Percentiles rank a stretch among this genome's conserved stretches.
Evolutionary conservation across 768 basidiomycete species (phyloP).

Genomic region (Russula lepida): DNA sequence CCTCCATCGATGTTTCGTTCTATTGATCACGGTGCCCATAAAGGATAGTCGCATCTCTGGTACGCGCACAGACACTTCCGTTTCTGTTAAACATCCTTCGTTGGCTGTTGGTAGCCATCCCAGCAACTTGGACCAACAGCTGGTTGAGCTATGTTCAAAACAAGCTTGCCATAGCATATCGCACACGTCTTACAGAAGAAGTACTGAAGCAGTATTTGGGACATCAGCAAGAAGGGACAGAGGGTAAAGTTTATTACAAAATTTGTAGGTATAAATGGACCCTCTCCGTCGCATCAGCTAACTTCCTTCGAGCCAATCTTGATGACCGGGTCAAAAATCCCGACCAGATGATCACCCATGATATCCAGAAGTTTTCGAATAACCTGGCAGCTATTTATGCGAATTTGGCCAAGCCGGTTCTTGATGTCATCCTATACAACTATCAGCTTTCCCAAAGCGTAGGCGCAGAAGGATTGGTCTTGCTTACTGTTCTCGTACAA

Average conservation of each 20-base stretch:
- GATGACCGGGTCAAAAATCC: conserved; percentile 96
- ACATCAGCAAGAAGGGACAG: conserved; percentile 49
- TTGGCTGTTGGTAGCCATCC: conserved; percentile 89
- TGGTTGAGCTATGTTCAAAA: conserved; percentile 92
- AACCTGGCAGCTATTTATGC: conserved; percentile 90
- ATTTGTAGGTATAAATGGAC: conserved; percentile 44
- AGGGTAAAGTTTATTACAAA: conserved; percentile 90
- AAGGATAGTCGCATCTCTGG: conserved; percentile 92
- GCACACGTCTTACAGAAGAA: conserved; percentile 76
- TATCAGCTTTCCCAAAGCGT: conserved; percentile 91
- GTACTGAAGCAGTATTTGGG: conserved; percentile 83
- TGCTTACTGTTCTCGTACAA: conserved; percentile 80
- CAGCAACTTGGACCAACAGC: conserved; percentile 88
- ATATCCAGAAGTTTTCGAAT: conserved; percentile 87
- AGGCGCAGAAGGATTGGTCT: conserved; percentile 83
- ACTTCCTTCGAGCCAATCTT: conserved; percentile 56
- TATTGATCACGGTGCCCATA: neutral
- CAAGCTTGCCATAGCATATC: conserved; percentile 83
- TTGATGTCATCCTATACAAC: conserved; percentile 93
- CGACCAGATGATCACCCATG: conserved; percentile 96
- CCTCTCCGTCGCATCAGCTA: neutral
- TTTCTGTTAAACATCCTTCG: conserved; percentile 81
- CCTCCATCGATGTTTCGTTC: conserved; percentile 3
- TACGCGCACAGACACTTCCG: conserved; percentile 68
- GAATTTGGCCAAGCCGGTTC: conserved; percentile 86